phyloP scores from a whole-genome alignment of 129 eudicot genomes.

The Sambucus nigra region DNA sequence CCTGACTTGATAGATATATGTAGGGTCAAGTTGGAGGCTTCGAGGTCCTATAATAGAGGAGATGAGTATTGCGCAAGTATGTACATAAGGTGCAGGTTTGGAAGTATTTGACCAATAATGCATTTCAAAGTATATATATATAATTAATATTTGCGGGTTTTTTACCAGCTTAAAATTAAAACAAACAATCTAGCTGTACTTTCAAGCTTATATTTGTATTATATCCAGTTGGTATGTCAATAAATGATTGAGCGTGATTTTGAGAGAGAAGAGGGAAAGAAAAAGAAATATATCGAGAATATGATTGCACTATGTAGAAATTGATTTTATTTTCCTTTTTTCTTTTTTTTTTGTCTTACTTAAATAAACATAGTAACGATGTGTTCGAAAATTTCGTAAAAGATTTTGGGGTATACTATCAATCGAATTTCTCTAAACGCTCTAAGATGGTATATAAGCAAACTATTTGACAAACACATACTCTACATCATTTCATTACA shows the following conservation, averaged over 20 bases:
- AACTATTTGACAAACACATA: no score
- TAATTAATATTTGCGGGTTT: neutral
- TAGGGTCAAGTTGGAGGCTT: neutral
- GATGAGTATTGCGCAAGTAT: neutral
- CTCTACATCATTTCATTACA: no score
- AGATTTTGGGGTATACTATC: no score
- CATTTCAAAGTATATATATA: neutral
- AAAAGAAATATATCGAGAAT: neutral
- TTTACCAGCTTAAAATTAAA: neutral
- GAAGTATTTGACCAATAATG: conserved; percentile 28
- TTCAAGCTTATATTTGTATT: neutral
- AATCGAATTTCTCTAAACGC: no score
- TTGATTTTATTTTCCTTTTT: neutral
- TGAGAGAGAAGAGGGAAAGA: neutral
- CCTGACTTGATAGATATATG: neutral
- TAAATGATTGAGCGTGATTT: neutral
- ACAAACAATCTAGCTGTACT: no score
- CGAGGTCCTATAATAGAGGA: no score
- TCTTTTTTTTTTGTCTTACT: no score
- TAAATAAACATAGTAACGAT: no score
- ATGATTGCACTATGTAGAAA: no score
- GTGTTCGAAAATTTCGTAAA: no score
- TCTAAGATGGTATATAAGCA: no score
- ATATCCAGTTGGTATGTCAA: neutral
- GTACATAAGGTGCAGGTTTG: conserved; percentile 1